Conservation (phyloP, 2,329 filamentous ascomycete species). For the Pseudogymnoascus sp. region DNA sequence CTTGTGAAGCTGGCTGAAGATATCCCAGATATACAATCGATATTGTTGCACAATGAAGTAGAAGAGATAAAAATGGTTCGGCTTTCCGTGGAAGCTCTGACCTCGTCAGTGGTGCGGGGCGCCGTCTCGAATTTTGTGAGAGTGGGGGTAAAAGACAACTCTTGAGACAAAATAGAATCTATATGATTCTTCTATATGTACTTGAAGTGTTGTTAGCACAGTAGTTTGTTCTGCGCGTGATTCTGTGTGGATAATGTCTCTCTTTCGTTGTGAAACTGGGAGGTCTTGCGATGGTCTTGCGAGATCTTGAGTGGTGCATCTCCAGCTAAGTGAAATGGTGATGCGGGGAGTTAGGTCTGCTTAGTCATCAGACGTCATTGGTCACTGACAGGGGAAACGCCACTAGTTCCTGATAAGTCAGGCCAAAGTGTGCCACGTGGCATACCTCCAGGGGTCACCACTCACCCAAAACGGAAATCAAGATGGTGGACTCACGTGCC, state of each 20-base stretch:
- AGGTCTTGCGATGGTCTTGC: not conserved
- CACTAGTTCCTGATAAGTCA: not conserved
- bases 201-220: not conserved
- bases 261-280: not conserved
- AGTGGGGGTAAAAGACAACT: not conserved
- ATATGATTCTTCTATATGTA: not conserved
- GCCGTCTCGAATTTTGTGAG: not conserved
- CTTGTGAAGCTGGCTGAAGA: not conserved
- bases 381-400: not conserved
- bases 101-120: not conserved
- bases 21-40: not conserved
- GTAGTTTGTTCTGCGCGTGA: not conserved
- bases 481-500: not conserved
- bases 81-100: not conserved
- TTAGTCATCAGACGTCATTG: slow-evolving; percentile 4
- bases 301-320: not conserved
- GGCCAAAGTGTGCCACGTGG: not conserved
- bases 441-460: not conserved
- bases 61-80: not conserved
- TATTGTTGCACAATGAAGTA: not conserved
- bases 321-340: not conserved
- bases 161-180: not conserved
- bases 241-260: not conserved
- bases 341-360: not conserved
- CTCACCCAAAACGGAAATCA: not conserved